Evolutionary conservation across 139 green algal species (phyloP).

Genomic region (Choricystis sp.): DNA sequence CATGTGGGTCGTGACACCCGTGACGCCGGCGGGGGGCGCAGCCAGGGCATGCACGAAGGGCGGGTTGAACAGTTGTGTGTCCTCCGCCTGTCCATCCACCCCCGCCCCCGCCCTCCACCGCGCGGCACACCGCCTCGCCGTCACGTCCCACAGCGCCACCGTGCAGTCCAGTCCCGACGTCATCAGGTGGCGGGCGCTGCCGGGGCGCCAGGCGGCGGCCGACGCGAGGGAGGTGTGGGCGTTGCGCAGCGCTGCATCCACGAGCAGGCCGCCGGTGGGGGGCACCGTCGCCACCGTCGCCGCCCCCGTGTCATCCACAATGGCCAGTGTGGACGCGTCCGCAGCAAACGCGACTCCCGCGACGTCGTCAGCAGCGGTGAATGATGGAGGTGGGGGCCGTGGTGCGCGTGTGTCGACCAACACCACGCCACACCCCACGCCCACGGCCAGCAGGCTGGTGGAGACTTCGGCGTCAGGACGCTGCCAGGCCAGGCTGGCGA

Average conservation of each 20-base stretch:
- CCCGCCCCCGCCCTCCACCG: neutral
- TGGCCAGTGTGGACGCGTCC: neutral
- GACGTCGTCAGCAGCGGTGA: neutral
- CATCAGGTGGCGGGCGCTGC: neutral
- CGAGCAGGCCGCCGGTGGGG: too few species aligned
- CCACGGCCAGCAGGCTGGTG: too few species aligned
- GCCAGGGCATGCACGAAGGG: neutral
- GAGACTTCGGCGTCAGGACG: too few species aligned
- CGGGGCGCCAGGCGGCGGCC: too few species aligned
- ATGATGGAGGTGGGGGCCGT: too few species aligned
- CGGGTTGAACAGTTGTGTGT: neutral
- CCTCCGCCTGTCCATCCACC: neutral
- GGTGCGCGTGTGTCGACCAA: too few species aligned
- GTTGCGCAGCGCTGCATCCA: neutral
- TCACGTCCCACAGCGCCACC: neutral
- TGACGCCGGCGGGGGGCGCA: too few species aligned
- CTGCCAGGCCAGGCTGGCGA: too few species aligned
- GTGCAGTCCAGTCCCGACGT: neutral
- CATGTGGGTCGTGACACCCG: neutral
- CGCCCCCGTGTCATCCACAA: neutral
- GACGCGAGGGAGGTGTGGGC: neutral
- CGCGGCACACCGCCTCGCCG: neutral
- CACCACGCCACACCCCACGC: too few species aligned
- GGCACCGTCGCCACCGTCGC: neutral
- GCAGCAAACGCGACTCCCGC: neutral